Conservation (phyloP, 345 rosid genomes). For the Citrus trifoliata region DNA sequence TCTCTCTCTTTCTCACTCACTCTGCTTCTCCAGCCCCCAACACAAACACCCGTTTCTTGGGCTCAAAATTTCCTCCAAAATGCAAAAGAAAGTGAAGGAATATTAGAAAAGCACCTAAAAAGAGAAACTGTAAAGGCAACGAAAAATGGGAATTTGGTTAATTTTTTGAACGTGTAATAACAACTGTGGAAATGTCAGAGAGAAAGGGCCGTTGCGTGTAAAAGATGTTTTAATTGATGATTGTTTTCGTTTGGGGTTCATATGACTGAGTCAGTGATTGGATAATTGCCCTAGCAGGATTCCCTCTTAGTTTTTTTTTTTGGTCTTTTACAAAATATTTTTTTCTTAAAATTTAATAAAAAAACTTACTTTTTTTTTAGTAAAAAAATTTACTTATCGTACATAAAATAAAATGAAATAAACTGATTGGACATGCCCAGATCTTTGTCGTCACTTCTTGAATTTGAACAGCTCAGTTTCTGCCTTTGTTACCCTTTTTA, state of each 20-base stretch:
- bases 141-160: neutral
- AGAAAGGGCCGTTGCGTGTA: neutral
- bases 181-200: neutral
- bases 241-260: no score
- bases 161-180: neutral
- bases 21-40: neutral
- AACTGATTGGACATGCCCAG: no score
- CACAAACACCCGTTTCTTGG: neutral
- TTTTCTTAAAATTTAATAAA: no score
- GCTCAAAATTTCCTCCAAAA: neutral
- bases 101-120: neutral
- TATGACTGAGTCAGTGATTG: neutral
- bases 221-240: neutral
- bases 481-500: rapidly evolving
- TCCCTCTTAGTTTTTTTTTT: no score
- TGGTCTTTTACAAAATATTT: no score
- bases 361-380: no score
- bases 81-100: neutral
- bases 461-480: neutral
- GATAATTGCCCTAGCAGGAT: neutral
- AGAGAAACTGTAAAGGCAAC: neutral
- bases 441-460: neutral
- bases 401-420: no score
- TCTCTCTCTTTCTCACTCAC: no score
- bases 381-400: no score